phyloP scores from a whole-genome alignment of 2,329 filamentous ascomycete genomes.

The Pseudogymnoascus sp. region DNA sequence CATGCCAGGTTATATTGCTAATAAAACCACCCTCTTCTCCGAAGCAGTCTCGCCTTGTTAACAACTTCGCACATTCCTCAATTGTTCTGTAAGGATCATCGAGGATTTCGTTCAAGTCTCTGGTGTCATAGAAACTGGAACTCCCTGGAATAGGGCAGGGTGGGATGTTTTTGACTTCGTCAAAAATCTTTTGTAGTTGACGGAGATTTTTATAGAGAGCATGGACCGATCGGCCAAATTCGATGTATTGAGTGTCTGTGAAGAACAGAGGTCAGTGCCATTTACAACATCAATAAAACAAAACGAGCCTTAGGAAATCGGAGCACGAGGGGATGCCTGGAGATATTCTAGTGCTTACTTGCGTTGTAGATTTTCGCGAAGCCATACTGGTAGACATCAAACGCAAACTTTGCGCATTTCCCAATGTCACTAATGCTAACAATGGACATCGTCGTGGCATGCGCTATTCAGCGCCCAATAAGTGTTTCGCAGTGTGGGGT shows the following conservation, averaged over 20 bases:
- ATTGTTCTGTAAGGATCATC: background rate
- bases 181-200: background rate
- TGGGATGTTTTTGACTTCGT: background rate
- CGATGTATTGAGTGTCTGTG: background rate
- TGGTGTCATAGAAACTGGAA: background rate
- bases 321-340: background rate
- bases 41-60: slow-evolving; percentile 12
- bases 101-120: background rate
- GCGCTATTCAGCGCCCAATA: slow-evolving; percentile 7
- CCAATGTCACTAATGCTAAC: background rate
- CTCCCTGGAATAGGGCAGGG: background rate
- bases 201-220: background rate
- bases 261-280: background rate
- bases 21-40: slow-evolving; percentile 13
- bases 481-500: background rate
- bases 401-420: background rate
- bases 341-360: background rate
- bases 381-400: background rate
- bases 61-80: background rate
- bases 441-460: background rate
- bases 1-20: slow-evolving; percentile 15
- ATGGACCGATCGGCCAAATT: background rate
- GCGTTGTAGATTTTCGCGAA: background rate
- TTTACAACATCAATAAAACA: background rate
- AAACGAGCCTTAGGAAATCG: background rate